Percentiles rank a stretch among this genome's conserved stretches.
These are phyloP conservation scores for Penicillium italicum DNA, from an alignment of 2,329 filamentous ascomycete species.

Conservation along the genomic window DNA sequence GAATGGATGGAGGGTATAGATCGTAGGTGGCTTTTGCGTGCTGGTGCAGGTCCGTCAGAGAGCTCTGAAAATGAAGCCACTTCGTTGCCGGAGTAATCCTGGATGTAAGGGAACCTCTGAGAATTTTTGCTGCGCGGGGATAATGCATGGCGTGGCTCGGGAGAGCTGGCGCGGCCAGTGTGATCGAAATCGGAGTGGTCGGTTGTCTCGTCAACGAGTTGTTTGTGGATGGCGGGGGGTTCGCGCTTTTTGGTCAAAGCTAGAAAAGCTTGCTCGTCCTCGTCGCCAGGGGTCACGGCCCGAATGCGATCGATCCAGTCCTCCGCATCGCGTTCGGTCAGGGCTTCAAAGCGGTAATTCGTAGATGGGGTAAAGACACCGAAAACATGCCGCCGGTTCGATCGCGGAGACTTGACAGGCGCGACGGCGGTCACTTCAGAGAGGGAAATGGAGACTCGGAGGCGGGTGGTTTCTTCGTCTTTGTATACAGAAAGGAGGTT, in stretches of 20 bases:
- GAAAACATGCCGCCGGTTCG: conserved; percentile 82
- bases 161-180: conserved; percentile 32
- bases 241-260: conserved; percentile 27
- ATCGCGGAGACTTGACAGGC: conserved; percentile 81
- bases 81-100: conserved; percentile 61
- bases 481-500: conserved; percentile 92
- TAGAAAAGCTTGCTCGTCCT: conserved; percentile 81
- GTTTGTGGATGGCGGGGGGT: conserved; percentile 24
- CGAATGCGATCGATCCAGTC: conserved; percentile 85
- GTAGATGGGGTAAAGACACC: conserved; percentile 86
- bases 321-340: conserved; percentile 68
- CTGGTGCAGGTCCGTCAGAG: conserved; percentile 56
- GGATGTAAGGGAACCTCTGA: conserved; percentile 34
- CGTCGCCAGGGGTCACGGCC: conserved; percentile 74
- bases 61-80: conserved; percentile 82
- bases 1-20: conserved; percentile 32
- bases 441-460: conserved; percentile 82
- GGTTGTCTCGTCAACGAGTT: conserved; percentile 38
- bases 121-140: conserved; percentile 25
- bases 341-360: conserved; percentile 86
- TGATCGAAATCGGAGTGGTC: conserved; percentile 43
- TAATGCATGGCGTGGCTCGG: conserved; percentile 32
- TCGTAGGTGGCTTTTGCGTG: conserved; percentile 26
- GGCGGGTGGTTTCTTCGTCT: conserved; percentile 80
- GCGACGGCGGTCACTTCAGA: conserved; percentile 89